Evolutionary conservation across 495 filamentous ascomycete genomes (phyloP).

Genomic region (Neurospora tetrasperma): DNA sequence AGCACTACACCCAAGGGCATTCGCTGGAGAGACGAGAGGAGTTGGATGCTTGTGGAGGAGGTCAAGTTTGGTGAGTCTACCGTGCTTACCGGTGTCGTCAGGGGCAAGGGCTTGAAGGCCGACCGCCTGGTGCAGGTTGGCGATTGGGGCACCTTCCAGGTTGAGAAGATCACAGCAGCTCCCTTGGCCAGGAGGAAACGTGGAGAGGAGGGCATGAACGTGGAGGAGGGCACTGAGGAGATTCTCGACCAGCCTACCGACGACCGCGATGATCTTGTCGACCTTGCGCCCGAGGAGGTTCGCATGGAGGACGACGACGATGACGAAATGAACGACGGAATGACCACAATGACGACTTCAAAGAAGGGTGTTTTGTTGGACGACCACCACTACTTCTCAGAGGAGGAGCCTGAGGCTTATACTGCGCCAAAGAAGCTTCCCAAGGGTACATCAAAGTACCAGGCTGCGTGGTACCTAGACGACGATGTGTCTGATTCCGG

Average conservation of each 20-base stretch:
- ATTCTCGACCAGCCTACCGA: slow-evolving; percentile 58
- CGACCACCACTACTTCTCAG: slow-evolving; percentile 96
- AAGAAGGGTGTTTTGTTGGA: slow-evolving; percentile 80
- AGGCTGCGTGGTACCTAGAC: slow-evolving; percentile 84
- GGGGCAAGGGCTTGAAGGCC: slow-evolving; percentile 78
- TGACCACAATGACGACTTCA: slow-evolving; percentile 34
- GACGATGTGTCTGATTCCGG: slow-evolving; percentile 74
- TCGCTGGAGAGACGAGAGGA: slow-evolving; percentile 83
- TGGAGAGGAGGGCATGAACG: slow-evolving; percentile 55
- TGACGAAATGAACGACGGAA: slow-evolving; percentile 45
- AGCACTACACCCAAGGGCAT: slow-evolving; percentile 85
- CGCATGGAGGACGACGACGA: slow-evolving; percentile 59
- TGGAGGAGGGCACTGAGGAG: slow-evolving; percentile 46
- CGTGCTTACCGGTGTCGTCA: slow-evolving; percentile 73
- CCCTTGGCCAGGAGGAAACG: slow-evolving; percentile 45
- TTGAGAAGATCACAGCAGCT: slow-evolving; percentile 73
- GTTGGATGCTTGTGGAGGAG: slow-evolving; percentile 87
- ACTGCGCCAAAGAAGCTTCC: slow-evolving; percentile 62
- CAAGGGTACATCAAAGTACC: slow-evolving; percentile 85
- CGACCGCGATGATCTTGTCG: slow-evolving; percentile 71
- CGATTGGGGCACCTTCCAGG: slow-evolving; percentile 92
- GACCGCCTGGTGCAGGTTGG: slow-evolving; percentile 85
- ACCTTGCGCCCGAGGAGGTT: slow-evolving; percentile 74
- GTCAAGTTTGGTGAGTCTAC: slow-evolving; percentile 59
- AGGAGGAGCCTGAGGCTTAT: slow-evolving; percentile 50